These are phyloP conservation scores for Neoboletus subvelutipes DNA, from an alignment of 768 basidiomycete species.

Conservation along the genomic window DNA sequence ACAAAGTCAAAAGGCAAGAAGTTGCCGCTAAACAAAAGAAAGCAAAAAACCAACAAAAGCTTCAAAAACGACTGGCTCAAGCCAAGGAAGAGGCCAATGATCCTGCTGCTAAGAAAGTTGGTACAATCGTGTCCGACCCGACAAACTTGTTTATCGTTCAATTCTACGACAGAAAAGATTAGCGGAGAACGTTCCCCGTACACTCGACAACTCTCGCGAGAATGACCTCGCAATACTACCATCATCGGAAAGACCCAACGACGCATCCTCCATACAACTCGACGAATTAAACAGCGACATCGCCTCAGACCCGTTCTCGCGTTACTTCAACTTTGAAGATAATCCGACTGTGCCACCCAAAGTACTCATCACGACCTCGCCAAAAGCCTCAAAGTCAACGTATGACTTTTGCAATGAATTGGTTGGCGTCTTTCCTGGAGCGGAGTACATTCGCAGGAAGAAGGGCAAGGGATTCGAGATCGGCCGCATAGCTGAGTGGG, in stretches of 20 bases:
- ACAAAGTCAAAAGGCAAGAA: slow-evolving; percentile 87
- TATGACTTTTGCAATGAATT: slow-evolving; percentile 94
- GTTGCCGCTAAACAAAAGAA: slow-evolving; percentile 70
- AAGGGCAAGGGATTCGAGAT: slow-evolving; percentile 90
- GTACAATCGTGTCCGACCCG: slow-evolving; percentile 18
- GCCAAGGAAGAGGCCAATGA: slow-evolving; percentile 77
- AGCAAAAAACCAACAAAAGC: slow-evolving; percentile 75
- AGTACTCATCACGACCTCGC: slow-evolving; percentile 87
- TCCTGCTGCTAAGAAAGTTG: slow-evolving; percentile 75
- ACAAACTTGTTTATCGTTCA: not conserved
- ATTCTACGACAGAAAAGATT: slow-evolving; percentile 67
- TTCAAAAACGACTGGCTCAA: slow-evolving; percentile 73
- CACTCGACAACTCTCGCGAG: slow-evolving; percentile 91
- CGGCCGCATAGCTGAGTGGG: slow-evolving; percentile 91
- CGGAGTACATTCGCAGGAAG: slow-evolving; percentile 82
- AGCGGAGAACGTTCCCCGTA: slow-evolving; percentile 82
- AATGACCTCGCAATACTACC: slow-evolving; percentile 55
- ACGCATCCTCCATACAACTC: slow-evolving; percentile 38
- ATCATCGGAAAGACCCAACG: slow-evolving; percentile 29
- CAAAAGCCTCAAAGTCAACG: slow-evolving; percentile 82
- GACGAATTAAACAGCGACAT: slow-evolving; percentile 69
- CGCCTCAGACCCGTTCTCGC: slow-evolving; percentile 72
- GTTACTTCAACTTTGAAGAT: slow-evolving; percentile 67
- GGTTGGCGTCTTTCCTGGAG: slow-evolving; percentile 86
- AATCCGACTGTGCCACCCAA: slow-evolving; percentile 78